A percentile compares a stretch with the other conserved stretches of the same genome.
phyloP scores from a whole-genome alignment of 306 rosid genomes.

The Macrotyloma uniflorum region DNA sequence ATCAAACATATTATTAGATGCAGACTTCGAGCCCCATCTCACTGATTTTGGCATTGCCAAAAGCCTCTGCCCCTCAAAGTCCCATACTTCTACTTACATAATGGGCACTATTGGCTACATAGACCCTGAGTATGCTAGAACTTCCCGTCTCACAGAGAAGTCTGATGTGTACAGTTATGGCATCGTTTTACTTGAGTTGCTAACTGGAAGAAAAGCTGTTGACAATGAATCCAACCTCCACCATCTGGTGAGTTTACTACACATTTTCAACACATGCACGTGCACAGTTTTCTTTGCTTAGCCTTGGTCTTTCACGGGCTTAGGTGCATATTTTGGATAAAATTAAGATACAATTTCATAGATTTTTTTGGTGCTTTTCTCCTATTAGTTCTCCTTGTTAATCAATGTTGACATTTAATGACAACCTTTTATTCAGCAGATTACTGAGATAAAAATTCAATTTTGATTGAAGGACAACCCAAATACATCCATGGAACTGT shows the following conservation, averaged over 20 bases:
- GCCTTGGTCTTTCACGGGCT: not conserved
- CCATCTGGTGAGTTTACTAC: constrained; percentile 61
- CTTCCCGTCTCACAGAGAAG: constrained; percentile 92
- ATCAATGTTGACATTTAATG: no score
- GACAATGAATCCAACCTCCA: constrained; percentile 92
- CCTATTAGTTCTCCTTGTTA: no score
- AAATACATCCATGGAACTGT: not conserved
- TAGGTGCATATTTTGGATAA: not conserved
- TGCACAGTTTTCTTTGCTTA: not conserved
- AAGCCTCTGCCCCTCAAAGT: constrained; percentile 69
- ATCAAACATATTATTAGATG: constrained; percentile 85
- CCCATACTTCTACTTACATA: constrained; percentile 84
- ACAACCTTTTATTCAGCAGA: no score
- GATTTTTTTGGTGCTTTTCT: not conserved
- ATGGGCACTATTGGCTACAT: constrained; percentile 98
- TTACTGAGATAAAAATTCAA: not conserved
- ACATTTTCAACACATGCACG: not conserved
- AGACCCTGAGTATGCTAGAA: constrained; percentile 95
- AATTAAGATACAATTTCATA: no score
- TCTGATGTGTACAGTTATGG: constrained; percentile 97
- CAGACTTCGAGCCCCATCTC: constrained; percentile 86
- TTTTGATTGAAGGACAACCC: not conserved
- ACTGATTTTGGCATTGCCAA: constrained; percentile 98
- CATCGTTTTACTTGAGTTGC: constrained; percentile 86
- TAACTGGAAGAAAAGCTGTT: constrained; percentile 92